Evolutionary conservation across 306 rosid genomes (phyloP).

Genomic region (Inga oerstediana): DNA sequence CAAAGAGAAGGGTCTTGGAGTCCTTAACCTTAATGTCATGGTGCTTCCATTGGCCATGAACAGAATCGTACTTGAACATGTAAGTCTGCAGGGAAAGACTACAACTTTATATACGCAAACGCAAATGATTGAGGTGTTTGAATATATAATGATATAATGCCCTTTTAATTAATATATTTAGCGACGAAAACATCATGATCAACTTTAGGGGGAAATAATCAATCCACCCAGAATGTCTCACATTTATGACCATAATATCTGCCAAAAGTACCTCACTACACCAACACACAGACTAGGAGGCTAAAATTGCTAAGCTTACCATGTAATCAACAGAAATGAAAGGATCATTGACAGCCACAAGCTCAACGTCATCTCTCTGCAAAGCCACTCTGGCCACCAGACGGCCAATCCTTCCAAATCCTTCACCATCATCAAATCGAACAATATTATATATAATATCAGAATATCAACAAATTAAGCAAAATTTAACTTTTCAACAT

Average conservation of each 20-base stretch:
- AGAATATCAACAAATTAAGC: not conserved
- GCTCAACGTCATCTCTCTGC: slow-evolving; percentile 67
- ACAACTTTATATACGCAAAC: not conserved
- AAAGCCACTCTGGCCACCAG: slow-evolving; percentile 69
- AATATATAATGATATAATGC: not conserved
- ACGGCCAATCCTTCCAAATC: slow-evolving; percentile 74
- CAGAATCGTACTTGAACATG: slow-evolving; percentile 60
- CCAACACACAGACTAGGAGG: not conserved
- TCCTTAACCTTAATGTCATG: slow-evolving; percentile 48
- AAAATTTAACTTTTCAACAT: not conserved
- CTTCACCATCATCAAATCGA: slow-evolving; percentile 32
- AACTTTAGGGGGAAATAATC: not conserved
- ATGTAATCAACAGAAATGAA: slow-evolving; percentile 59
- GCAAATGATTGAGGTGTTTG: not conserved
- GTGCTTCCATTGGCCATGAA: slow-evolving; percentile 51
- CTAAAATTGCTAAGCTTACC: slow-evolving; percentile 36
- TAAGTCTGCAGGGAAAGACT: slow-evolving; percentile 41
- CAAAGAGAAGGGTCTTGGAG: slow-evolving; percentile 54
- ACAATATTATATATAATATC: not conserved
- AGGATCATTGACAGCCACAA: slow-evolving; percentile 68
- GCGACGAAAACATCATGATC: not conserved
- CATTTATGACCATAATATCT: not conserved
- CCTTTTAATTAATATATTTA: not conserved
- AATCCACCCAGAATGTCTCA: not conserved
- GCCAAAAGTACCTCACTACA: not conserved